phyloP scores from a whole-genome alignment of 768 basidiomycete genomes.

The Phaeolepiota aurea region DNA sequence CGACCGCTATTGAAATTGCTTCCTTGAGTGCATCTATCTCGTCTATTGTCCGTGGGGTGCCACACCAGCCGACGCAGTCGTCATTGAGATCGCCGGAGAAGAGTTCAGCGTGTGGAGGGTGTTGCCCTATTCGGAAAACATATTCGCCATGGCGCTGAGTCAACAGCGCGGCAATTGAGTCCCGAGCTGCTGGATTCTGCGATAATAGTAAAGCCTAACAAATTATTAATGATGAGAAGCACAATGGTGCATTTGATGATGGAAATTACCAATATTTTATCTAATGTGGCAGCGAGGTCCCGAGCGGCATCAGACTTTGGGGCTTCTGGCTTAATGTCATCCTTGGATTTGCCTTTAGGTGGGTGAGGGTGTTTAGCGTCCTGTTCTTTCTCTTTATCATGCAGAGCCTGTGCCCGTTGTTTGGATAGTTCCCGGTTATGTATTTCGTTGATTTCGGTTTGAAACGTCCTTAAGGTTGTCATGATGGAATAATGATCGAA shows the following conservation, averaged over 20 bases:
- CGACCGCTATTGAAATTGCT: constrained; percentile 40
- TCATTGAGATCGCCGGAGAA: constrained; percentile 46
- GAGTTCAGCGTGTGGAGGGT: constrained; percentile 48
- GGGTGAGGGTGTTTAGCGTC: constrained; percentile 18
- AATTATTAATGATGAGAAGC: constrained; percentile 7
- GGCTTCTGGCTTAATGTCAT: constrained; percentile 12
- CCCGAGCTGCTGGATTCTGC: constrained; percentile 39
- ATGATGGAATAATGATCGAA: constrained; percentile 18
- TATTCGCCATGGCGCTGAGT: constrained; percentile 69
- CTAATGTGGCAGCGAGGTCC: constrained; percentile 21
- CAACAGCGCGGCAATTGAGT: constrained; percentile 55
- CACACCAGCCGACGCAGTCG: constrained; percentile 45
- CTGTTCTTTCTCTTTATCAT: constrained; percentile 29
- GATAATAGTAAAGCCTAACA: constrained; percentile 38
- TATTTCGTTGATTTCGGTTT: constrained; percentile 74
- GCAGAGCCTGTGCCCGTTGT: constrained; percentile 38
- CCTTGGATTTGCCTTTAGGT: constrained; percentile 34
- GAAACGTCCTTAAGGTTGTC: constrained; percentile 54
- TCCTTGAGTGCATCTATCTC: constrained; percentile 42
- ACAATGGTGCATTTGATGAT: not conserved
- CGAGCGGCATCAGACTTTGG: not conserved
- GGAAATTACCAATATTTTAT: constrained; percentile 40
- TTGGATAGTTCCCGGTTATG: constrained; percentile 58
- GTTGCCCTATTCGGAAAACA: constrained; percentile 63
- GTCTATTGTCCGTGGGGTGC: constrained; percentile 36